Percentiles rank a stretch among this genome's conserved stretches.
Evolutionary conservation across 2,329 filamentous ascomycete genomes (phyloP).

Genomic region (Botrytis hyacinthi): DNA sequence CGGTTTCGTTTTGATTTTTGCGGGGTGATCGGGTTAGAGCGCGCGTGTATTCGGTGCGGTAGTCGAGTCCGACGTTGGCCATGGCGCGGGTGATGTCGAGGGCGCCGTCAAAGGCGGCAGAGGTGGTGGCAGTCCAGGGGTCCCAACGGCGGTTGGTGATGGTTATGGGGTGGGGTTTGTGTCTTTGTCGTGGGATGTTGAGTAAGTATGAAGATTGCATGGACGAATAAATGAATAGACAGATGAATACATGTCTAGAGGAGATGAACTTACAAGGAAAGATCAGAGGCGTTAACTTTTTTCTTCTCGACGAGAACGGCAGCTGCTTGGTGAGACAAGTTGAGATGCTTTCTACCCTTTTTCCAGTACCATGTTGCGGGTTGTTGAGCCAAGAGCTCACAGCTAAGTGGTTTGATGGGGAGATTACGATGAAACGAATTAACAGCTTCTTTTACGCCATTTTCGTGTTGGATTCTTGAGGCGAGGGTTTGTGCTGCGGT

Average conservation of each 20-base stretch:
- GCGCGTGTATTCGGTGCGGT: not conserved
- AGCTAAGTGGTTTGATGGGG: slow-evolving; percentile 63
- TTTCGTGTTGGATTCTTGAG: slow-evolving; percentile 54
- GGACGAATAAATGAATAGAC: too few species aligned
- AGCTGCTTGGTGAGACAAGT: slow-evolving; percentile 61
- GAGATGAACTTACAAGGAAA: slow-evolving; percentile 28
- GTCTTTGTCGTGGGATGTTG: not conserved
- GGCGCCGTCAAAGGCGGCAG: not conserved
- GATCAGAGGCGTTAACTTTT: slow-evolving; percentile 22
- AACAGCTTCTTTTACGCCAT: slow-evolving; percentile 63
- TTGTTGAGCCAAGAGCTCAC: slow-evolving; percentile 47
- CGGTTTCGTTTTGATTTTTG: not conserved
- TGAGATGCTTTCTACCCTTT: slow-evolving; percentile 48
- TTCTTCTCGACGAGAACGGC: slow-evolving; percentile 58
- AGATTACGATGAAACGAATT: slow-evolving; percentile 52
- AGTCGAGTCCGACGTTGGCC: not conserved
- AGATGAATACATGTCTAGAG: not conserved
- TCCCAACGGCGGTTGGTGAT: slow-evolving; percentile 11
- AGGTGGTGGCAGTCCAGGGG: not conserved
- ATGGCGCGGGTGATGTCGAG: not conserved
- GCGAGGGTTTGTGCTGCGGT: slow-evolving; percentile 58
- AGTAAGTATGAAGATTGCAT: not conserved
- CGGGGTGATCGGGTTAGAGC: not conserved
- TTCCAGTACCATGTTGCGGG: slow-evolving; percentile 49
- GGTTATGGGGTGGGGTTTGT: not conserved